These are phyloP conservation scores for Lasiosphaeria ovina DNA, from an alignment of 495 filamentous ascomycete species.

Conservation along the genomic window DNA sequence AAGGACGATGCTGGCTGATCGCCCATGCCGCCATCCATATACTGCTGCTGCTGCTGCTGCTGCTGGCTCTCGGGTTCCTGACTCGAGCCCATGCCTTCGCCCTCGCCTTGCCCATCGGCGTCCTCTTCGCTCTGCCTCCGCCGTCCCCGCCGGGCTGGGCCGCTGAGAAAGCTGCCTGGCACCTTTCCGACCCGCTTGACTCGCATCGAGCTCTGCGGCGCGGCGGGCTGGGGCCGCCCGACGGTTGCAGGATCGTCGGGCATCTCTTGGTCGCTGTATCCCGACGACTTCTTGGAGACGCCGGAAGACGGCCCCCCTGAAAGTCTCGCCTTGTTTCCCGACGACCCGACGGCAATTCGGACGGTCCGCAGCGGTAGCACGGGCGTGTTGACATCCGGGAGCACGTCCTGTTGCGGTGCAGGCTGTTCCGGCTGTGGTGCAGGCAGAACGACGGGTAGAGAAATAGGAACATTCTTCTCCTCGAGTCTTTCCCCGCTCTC, in stretches of 20 bases:
- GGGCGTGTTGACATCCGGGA: conserved; percentile 62
- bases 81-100: conserved; percentile 30
- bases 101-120: conserved; percentile 40
- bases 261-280: conserved; percentile 36
- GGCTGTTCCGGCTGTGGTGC: conserved; percentile 25
- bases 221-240: conserved; percentile 49
- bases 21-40: conserved; percentile 34
- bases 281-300: conserved; percentile 33
- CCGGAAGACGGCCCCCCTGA: conserved; percentile 43
- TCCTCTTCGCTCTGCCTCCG: conserved; percentile 75
- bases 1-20: conserved; percentile 36
- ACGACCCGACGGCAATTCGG: conserved; percentile 53
- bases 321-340: conserved; percentile 33
- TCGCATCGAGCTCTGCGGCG: conserved; percentile 65
- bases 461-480: conserved; percentile 25
- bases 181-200: conserved; percentile 70
- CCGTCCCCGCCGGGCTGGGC: conserved; percentile 69
- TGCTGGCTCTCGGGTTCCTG: conserved; percentile 40
- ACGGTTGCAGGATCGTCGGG: conserved; percentile 43
- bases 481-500: conserved; percentile 35
- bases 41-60: conserved; percentile 35
- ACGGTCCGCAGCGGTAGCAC: conserved; percentile 62
- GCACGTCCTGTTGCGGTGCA: conserved; percentile 3
- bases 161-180: conserved; percentile 70
- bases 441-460: background rate